Evolutionary conservation across 805 yeast species (phyloP), one percentile per base, ranked within the genome.

Genomic region (Candida khao-thaluensis): DNA sequence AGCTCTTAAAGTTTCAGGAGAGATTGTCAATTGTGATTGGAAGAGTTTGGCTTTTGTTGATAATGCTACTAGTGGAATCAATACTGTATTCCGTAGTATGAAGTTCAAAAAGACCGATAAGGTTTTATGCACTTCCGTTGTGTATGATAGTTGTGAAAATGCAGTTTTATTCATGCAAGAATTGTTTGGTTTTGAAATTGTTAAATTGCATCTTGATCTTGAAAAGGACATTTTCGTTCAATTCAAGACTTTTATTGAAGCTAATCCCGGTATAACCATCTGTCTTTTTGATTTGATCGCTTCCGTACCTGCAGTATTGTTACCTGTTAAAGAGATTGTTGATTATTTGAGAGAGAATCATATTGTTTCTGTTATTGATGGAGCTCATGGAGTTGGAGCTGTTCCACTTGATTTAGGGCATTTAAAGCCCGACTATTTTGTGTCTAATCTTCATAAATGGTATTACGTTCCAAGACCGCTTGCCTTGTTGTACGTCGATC

Each of bases 361-460:
- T 10, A 74, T 76, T 4, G 44, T 79, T 32, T 76, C 85, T 3
- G 57, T 81, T 30, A 71, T 84, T 17, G 91, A 84, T 54, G 91
- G 84, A 10, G 91, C 90, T 4, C 91, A 84, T 52, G 74, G 78
- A 1, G 66, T 77, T 24, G 91, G 91, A 0, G 59, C 70, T 39
- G 49, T 76, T 21, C 71, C 72, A 29, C 38, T 75, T n/a, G 61
- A 69, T 32, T 47, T 79, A 24, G 57, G 55, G 9, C 51, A 51
- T 9, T 46, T 74, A 17, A 46, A 66, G 33, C 85, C 88, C 0
- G 88, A 82, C 50, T 83, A 80, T 53, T 74, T 68, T 52, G 66
- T 72, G 17, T 59, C 82, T 15, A 84, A 83, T 50, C 60, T 82
- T 14, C 90, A 84, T 64, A 84, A 84, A 52, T 84, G 90, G 90